Base-by-base conservation (phyloP, 116 monocot species). In the Trichopus zeylanicus region DNA sequence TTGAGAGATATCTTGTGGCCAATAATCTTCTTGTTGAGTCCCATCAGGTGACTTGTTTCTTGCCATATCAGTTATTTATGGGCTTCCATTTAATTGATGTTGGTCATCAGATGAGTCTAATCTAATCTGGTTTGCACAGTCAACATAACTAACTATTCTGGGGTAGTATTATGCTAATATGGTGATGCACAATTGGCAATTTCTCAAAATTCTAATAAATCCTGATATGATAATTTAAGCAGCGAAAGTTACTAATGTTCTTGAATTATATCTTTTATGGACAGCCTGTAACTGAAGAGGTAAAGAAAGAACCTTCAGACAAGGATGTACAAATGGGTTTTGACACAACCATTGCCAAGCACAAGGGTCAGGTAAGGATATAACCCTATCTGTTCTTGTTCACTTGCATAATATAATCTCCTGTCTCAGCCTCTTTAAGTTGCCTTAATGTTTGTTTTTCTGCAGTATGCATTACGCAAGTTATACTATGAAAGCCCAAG, bases 401-500 rank as follows among this genome's bases (percentile, higher is more conserved):
- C 53, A 27, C 28, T 28, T 4, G 16, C 8, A 1, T 12, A 32
- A 7, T 4, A 32, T 33, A 6, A 32, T 21, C 4, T 19, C 1
- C n/a, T n/a, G n/a, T n/a, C n/a, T n/a, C n/a, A n/a, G n/a, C n/a
- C n/a, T n/a, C n/a, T n/a, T n/a, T n/a, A n/a, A n/a, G n/a, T 35
- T 1, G 39, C 18, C 20, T 31, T 31, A 53, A n/a, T n/a, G n/a
- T n/a, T n/a, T n/a, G 26, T 26, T 55, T 19, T 60, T 65, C 63
- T 84, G 74, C 84, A 97, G 95, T 97, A 97, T 73, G 84, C 95
- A 35, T 67, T 97, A 34, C 75, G 90, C 64, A 97, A 97, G 73
- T 51, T 97, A 62, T 97, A 97, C 70, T 91, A 97, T 70, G 95
- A 97, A 73, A 97, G 95, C 62, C 95, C 95, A 66, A 75, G 95